Conservation (phyloP, 257 asterid genomes). For the Solanum paucissectum region DNA sequence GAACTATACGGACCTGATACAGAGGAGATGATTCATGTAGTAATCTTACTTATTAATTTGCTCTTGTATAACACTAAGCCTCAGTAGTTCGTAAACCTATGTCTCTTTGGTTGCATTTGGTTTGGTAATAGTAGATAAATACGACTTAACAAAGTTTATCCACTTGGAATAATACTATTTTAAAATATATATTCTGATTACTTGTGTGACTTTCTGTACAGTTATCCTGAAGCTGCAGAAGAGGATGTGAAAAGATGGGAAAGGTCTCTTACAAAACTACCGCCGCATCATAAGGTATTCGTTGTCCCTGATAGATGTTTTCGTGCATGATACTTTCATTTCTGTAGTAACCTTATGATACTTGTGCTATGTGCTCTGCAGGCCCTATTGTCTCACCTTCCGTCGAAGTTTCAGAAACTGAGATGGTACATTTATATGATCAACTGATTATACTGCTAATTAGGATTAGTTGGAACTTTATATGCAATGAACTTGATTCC, state of each 20-base stretch:
- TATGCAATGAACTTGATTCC: background rate
- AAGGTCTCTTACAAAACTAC: conserved; percentile 60
- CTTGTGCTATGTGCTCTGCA: conserved; percentile 34
- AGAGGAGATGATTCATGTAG: background rate
- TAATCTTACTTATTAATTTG: background rate
- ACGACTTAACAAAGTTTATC: background rate
- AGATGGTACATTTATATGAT: conserved; percentile 52
- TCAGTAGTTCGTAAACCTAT: background rate
- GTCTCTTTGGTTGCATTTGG: background rate
- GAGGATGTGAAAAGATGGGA: conserved; percentile 82
- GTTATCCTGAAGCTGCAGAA: conserved; percentile 95
- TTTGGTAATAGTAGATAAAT: background rate
- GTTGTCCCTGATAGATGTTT: background rate
- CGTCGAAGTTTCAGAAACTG: conserved; percentile 66
- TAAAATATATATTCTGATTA: background rate
- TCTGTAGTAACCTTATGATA: background rate
- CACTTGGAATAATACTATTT: background rate
- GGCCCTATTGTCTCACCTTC: conserved; percentile 70
- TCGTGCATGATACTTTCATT: background rate
- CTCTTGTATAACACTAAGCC: background rate
- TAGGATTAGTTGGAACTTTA: background rate
- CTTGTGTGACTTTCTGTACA: conserved; percentile 18
- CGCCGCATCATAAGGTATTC: conserved; percentile 67
- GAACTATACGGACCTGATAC: background rate
- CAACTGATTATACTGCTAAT: background rate